Base-by-base conservation (phyloP, 306 rosid species). In the Trifolium fragiferum region DNA sequence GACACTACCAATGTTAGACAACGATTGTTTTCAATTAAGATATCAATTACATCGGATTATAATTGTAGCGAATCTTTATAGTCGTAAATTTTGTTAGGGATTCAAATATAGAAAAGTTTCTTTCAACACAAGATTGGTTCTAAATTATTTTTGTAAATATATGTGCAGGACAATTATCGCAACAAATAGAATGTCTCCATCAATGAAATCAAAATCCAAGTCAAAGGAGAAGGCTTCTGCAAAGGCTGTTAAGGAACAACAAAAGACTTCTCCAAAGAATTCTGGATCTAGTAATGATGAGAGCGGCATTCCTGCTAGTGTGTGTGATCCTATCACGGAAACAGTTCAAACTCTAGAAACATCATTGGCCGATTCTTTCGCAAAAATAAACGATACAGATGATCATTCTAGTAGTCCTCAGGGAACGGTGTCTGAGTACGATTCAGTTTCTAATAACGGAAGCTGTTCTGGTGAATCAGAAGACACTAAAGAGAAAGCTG, bases 391-490 rank as follows among this genome's bases (percentile, higher is more conserved):
- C 15, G 93, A 89, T 21, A 78, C 88, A 47, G 96, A 92, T 67
- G 96, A 90, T 75, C 84, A 85, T 81, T 82, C 91, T 32, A 89
- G 80, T 41, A 86, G 85, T 76, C 81, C 87, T 18, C 82, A 78
- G 64, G 86, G 89, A 58, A 70, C 87, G 0, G 79, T 82, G 65
- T 80, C 63, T 0, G 96, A 92, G 85, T 88, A 80, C 75, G 97
- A 92, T 81, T 80, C 96, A 16, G 81, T 92, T 82, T 92, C 97
- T n/a, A 92, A 85, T 70, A 92, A 84, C 37, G 96, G 90, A 7
- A 92, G 97, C 86, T 92, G 93, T 77, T 92, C 96, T 40, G 96
- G 96, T 27, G 97, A 92, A 81, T 92, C 96, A 9, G 96, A 89
- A 73, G 97, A 89, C 70, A 90, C 79, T 50, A 92, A 88, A 74